These are phyloP conservation scores for Corylus avellana DNA, from an alignment of 306 rosid species.

Conservation along the genomic window DNA sequence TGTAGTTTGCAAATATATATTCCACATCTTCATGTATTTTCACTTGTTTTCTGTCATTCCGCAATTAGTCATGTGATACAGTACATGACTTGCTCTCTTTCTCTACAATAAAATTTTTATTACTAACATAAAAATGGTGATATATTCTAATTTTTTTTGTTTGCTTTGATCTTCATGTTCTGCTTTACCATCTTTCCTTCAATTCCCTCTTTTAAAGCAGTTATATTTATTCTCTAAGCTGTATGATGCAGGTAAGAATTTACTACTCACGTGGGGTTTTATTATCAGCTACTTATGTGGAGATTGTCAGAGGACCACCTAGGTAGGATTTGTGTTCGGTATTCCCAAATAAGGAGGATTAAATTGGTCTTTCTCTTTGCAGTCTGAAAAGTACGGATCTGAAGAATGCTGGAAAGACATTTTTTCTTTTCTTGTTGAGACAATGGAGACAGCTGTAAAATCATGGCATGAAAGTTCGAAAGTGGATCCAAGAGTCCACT, in stretches of 20 bases:
- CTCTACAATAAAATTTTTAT: neutral
- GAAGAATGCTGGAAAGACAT: conserved; percentile 74
- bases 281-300: conserved; percentile 22
- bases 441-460: conserved; percentile 91
- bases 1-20: conserved; percentile 10
- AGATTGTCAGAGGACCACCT: conserved; percentile 1
- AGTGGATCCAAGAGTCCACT: conserved; percentile 87
- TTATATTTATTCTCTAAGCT: conserved; percentile 20
- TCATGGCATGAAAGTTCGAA: conserved; percentile 83
- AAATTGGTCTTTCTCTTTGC: conserved; percentile 45
- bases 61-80: neutral
- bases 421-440: conserved; percentile 79
- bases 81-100: neutral
- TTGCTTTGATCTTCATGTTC: conserved; percentile 20
- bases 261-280: neutral
- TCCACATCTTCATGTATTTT: neutral
- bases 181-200: conserved; percentile 19
- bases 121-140: neutral
- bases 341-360: conserved; percentile 34
- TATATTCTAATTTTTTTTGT: neutral
- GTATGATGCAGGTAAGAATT: conserved; percentile 28
- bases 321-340: conserved; percentile 22
- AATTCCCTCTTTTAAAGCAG: conserved; percentile 1
- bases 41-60: neutral
- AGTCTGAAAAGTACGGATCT: conserved; percentile 76